These are phyloP conservation scores for Boletus vinaceobasis DNA, from an alignment of 768 basidiomycete species.

Conservation along the genomic window DNA sequence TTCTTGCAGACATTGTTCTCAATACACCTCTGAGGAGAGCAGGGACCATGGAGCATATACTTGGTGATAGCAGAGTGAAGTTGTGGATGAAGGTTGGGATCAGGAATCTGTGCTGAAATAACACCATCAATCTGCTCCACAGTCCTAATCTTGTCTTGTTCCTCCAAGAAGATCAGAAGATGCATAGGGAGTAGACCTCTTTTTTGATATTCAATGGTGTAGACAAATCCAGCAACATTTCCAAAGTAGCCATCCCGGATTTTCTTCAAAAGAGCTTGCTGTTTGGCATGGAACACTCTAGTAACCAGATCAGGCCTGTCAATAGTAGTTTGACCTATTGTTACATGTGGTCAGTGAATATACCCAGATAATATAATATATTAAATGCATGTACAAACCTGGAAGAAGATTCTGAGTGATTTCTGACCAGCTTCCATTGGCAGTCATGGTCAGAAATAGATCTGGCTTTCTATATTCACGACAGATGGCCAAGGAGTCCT, in stretches of 20 bases:
- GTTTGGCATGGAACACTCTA: conserved; percentile 44
- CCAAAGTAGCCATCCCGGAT: conserved; percentile 44
- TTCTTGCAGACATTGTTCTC: background rate
- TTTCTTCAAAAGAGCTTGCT: conserved; percentile 33
- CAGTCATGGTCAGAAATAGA: conserved; percentile 51
- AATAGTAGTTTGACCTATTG: conserved; percentile 31
- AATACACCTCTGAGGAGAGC: background rate
- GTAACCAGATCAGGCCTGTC: conserved; percentile 48
- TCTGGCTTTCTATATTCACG: conserved; percentile 36
- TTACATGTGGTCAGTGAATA: no score
- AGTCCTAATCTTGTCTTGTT: background rate
- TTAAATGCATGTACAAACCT: conserved; percentile 15
- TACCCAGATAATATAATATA: no score
- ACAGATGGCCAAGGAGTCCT: conserved; percentile 47
- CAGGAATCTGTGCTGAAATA: background rate
- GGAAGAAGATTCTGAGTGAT: conserved; percentile 36
- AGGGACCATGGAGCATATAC: background rate
- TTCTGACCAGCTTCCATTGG: conserved; percentile 51
- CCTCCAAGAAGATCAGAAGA: background rate
- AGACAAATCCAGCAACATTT: conserved; percentile 39
- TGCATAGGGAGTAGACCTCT: background rate
- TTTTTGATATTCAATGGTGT: conserved; percentile 41
- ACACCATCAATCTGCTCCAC: background rate
- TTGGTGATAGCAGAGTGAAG: background rate
- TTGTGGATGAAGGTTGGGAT: background rate